Evolutionary conservation across 2,329 filamentous ascomycete species (phyloP), one percentile per base, ranked within the genome.

Genomic region (Penicillium expansum): DNA sequence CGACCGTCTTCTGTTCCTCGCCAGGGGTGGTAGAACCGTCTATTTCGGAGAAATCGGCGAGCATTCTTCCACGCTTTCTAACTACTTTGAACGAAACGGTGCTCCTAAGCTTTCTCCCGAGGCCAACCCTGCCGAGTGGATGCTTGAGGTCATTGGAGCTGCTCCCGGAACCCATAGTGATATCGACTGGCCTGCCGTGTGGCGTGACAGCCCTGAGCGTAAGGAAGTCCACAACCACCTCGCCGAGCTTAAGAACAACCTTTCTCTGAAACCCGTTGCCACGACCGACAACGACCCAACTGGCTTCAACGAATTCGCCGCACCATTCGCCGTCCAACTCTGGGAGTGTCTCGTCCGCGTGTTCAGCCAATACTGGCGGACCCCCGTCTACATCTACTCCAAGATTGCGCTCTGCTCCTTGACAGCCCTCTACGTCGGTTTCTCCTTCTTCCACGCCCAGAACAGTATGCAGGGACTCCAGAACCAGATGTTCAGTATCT

Each of bases 301-400:
- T 14, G 79, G 78, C 62, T 90, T 86, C 74, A 83, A 85, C 59
- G 90, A 96, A 72, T 96, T 96, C 59, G 92, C 92, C 4, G 89
- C 90, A 5, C 84, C 89, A 0, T 91, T 95, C 70, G 68, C 64
- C 39, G 69, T 79, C 8, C 92, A 96, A 73, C 77, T 93, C 41
- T 77, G 75, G 55, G 81, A 87, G 68, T 89, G 91, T 55, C 82
- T 85, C 18, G 72, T 82, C 62, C 90, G 92, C 67, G 88, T 94
- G 27, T 94, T 94, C 79, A 84, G 92, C 70, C 91, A 96, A 73
- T 95, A 94, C 82, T 96, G 92, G 91, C 89, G 92, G 58, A 92
- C 87, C 0, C 92, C 92, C 0, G 83, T 86, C 5, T 96, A 96
- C 78, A 92, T 96, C 73, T 95, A 93, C 78, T 87, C 89, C 67